Conservation (phyloP, 805 yeast genomes). For the Candida dendrica region DNA sequence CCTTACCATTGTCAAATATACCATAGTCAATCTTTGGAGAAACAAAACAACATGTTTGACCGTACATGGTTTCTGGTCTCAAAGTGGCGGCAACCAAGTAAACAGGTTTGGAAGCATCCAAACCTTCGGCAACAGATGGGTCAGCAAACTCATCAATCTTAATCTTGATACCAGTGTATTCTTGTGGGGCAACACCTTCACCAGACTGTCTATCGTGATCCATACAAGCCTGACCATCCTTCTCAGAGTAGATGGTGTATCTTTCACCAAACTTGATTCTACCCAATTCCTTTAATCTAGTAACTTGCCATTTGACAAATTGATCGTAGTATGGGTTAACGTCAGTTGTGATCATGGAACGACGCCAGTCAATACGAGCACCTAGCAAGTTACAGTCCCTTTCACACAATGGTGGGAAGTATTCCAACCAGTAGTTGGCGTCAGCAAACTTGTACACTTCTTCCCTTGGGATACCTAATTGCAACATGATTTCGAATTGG, state of each 20-base stretch:
- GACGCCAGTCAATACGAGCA: constrained; percentile 96
- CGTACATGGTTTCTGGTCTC: constrained; percentile 98
- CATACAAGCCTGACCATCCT: constrained; percentile 99
- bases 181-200: constrained; percentile 96
- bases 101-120: constrained; percentile 52
- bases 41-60: constrained; percentile 96
- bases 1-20: constrained; percentile 74
- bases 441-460: constrained; percentile 88
- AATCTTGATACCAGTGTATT: constrained; percentile 90
- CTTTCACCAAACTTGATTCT: constrained; percentile 97
- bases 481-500: constrained; percentile 95
- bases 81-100: constrained; percentile 92
- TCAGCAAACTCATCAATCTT: constrained; percentile 51
- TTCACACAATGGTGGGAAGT: constrained; percentile 87
- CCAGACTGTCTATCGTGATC: constrained; percentile 97
- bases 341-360: constrained; percentile 92
- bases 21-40: constrained; percentile 93
- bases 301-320: constrained; percentile 95
- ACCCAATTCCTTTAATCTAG: constrained; percentile 72
- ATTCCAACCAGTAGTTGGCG: constrained; percentile 82
- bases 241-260: constrained; percentile 93
- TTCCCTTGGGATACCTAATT: constrained; percentile 77
- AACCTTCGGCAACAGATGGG: constrained; percentile 30
- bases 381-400: constrained; percentile 76
- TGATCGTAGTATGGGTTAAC: constrained; percentile 92